phyloP scores from a whole-genome alignment of 805 yeast species.

The Yarrowia bubula region DNA sequence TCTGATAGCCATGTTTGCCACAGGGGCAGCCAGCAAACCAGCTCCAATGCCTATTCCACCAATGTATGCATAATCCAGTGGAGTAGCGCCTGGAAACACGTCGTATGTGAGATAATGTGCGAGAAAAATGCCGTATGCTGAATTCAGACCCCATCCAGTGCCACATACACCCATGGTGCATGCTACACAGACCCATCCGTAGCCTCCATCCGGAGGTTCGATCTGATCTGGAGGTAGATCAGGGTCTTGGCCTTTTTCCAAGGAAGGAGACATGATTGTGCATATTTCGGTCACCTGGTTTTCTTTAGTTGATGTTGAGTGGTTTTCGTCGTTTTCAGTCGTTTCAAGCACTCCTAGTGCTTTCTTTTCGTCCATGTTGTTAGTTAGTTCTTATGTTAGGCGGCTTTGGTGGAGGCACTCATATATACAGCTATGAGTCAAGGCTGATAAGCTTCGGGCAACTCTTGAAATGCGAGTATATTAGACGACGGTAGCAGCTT shows the following conservation, averaged over 20 bases:
- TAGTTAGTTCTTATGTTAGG: too few relatives aligned
- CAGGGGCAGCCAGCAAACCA: constrained; percentile 3
- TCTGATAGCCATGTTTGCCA: constrained; percentile 18
- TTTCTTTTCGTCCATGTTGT: neutral
- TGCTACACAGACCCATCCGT: constrained; percentile 26
- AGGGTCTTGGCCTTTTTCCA: neutral
- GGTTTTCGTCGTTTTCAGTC: neutral
- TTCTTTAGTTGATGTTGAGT: neutral
- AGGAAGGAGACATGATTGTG: neutral
- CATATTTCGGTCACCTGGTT: neutral
- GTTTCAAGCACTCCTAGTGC: neutral
- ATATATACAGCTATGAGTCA: neutral
- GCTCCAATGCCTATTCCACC: constrained; percentile 20
- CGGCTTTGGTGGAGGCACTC: neutral
- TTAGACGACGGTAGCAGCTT: neutral
- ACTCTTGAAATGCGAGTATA: neutral
- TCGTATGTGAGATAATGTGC: constrained; percentile 25
- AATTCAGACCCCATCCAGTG: constrained; percentile 24
- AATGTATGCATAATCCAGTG: constrained; percentile 17
- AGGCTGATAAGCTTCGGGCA: constrained; percentile 1
- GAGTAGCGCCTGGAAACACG: constrained; percentile 23
- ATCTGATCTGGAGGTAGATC: constrained; percentile 3
- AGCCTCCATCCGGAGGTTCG: constrained; percentile 25
- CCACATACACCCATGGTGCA: constrained; percentile 25
- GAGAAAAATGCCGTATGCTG: constrained; percentile 23